Base-by-base conservation (phyloP, 148 eudicot genomes). In the Rhododendron ovatum region DNA sequence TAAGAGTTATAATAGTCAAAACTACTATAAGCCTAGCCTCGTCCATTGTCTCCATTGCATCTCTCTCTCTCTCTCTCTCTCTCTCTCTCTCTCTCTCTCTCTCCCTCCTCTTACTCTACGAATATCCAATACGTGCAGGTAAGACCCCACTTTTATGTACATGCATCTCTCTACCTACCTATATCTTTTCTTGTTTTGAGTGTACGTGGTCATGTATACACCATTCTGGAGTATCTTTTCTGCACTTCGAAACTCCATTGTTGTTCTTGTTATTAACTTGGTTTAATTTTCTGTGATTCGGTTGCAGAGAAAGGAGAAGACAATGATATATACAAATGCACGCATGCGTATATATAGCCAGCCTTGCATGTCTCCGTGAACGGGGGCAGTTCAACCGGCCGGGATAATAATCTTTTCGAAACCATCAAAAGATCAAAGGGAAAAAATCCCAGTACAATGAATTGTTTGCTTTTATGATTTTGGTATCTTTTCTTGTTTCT, bases 251-350 rank as follows among this genome's bases (percentile, higher is more conserved):
- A 24, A 24, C 28, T 47, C 82, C 82, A 45, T 47, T 47, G 57
- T 20, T 26, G 82, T n/a, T 78, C 50, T 41, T 78, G 26, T 45
- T 77, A 17, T 78, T 78, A 78, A 78, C 11, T 43, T 26, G 55
- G 33, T 78, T 78, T n/a, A 53, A 53, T 41, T 1, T 76, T 78
- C 8, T 78, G 48, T 45, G 35, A 45, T 77, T 78, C 2, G 81
- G 57, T 5, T 4, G 81, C 30, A 78, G 81, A 78, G 53, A 78
- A 78, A 78, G 55, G n/a, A 78, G 53, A 78, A 45, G 81, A 78
- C 4, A 45, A 30, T 24, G 9, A 67, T 12, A 22, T 0, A 22
- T 41, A 43, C 53, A 24, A 22, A 22, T 41, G 30, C 81, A 39
- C 11, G 12, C 43, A 37, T 41, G 45, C 7, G 8, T 12, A 8